phyloP scores from a whole-genome alignment of 2,329 filamentous ascomycete genomes.

The Fusarium algeriense region DNA sequence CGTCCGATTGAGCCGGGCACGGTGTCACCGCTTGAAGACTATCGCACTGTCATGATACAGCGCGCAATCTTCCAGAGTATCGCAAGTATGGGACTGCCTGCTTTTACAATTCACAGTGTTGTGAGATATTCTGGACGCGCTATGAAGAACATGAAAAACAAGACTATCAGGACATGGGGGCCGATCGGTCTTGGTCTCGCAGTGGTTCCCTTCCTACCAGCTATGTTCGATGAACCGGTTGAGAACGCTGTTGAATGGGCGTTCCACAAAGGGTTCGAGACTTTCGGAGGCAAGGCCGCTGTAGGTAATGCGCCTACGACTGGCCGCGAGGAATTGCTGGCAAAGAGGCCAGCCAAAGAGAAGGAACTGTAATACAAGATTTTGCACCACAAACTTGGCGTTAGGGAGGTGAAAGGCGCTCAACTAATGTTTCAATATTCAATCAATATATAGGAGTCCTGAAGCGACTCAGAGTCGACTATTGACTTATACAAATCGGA shows the following conservation, averaged over 20 bases:
- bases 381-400: conserved; percentile 26
- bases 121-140: conserved; percentile 89
- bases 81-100: conserved; percentile 93
- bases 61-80: conserved; percentile 90
- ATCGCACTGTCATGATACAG: conserved; percentile 89
- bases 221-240: conserved; percentile 90
- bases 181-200: conserved; percentile 87
- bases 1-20: conserved; percentile 54
- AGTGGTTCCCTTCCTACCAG: conserved; percentile 85
- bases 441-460: background rate
- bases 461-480: background rate
- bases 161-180: conserved; percentile 81
- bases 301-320: conserved; percentile 68
- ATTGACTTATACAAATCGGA: conserved; percentile 2
- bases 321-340: conserved; percentile 60
- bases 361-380: conserved; percentile 56
- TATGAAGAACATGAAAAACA: conserved; percentile 85
- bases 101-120: conserved; percentile 93
- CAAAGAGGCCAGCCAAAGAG: conserved; percentile 57
- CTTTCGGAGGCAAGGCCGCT: conserved; percentile 72
- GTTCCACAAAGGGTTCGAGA: conserved; percentile 85
- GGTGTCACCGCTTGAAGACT: conserved; percentile 85
- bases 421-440: conserved; percentile 38
- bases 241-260: conserved; percentile 91
- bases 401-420: conserved; percentile 37